phyloP scores from a whole-genome alignment of 768 basidiomycete species.

The Trametes villosa region DNA sequence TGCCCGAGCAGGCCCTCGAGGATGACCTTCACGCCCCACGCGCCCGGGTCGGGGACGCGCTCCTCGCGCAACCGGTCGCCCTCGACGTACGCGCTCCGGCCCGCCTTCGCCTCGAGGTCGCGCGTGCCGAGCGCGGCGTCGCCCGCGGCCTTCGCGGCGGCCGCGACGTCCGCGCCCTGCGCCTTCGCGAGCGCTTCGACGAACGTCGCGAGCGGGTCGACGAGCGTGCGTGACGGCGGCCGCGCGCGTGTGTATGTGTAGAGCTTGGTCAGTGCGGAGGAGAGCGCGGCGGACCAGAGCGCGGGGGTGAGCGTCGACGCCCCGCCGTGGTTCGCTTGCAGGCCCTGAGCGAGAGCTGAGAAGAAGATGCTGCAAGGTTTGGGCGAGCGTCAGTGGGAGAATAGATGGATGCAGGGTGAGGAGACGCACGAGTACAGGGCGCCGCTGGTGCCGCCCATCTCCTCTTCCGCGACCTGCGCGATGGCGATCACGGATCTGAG shows the following conservation, averaged over 20 bases:
- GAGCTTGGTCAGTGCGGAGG: constrained; percentile 59
- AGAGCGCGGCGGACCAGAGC: constrained; percentile 65
- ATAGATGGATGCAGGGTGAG: not conserved
- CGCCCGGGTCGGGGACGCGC: constrained; percentile 83
- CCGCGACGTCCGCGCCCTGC: constrained; percentile 42
- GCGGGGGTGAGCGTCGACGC: constrained; percentile 47
- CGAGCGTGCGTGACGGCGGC: constrained; percentile 86
- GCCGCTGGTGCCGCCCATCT: constrained; percentile 92
- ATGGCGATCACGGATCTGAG: constrained; percentile 67
- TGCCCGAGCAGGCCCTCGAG: constrained; percentile 53
- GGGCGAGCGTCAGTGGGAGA: not conserved
- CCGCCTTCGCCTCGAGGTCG: constrained; percentile 81
- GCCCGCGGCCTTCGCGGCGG: constrained; percentile 62
- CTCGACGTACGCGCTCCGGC: constrained; percentile 87
- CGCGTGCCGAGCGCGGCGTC: constrained; percentile 76
- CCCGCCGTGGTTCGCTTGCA: constrained; percentile 47
- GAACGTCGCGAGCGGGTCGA: constrained; percentile 90
- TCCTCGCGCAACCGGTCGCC: constrained; percentile 63
- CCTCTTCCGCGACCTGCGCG: constrained; percentile 75
- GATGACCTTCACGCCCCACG: constrained; percentile 85
- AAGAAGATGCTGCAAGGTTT: constrained; percentile 75
- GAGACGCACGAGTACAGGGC: constrained; percentile 83
- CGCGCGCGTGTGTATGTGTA: constrained; percentile 89
- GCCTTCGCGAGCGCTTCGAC: constrained; percentile 48
- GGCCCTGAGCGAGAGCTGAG: constrained; percentile 79